Percentiles rank a stretch among this genome's conserved stretches.
Evolutionary conservation across 1,284 basidiomycete genomes (phyloP).

Genomic region (Somion occarium): DNA sequence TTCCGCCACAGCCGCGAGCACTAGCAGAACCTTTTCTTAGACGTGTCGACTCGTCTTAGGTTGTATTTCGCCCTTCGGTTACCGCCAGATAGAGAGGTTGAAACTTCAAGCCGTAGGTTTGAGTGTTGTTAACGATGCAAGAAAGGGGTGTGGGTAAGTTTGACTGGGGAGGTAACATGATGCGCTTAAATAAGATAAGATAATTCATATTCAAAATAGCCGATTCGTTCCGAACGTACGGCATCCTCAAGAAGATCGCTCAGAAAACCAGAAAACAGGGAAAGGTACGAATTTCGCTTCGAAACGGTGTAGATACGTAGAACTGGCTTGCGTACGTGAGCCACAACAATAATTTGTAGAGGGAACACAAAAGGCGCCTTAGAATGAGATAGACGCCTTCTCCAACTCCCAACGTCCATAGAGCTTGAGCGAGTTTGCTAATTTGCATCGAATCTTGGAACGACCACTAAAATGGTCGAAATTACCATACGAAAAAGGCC

Average conservation of each 20-base stretch:
- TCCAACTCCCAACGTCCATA: no score
- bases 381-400: neutral
- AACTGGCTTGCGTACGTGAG: neutral
- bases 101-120: no score
- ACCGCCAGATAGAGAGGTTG: no score
- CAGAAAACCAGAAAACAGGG: neutral
- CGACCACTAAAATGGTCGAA: no score
- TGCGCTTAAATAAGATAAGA: neutral
- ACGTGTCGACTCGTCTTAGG: no score
- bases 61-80: no score
- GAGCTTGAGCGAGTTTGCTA: no score
- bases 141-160: neutral
- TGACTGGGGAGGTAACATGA: neutral
- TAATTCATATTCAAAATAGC: neutral
- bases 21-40: no score
- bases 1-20: no score
- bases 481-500: conserved; percentile 81
- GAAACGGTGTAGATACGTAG: neutral
- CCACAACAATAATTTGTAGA: neutral
- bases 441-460: no score
- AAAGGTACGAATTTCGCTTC: neutral
- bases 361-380: neutral
- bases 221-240: neutral
- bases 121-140: no score
- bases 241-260: neutral